Percentiles rank a stretch among this genome's conserved stretches.
Evolutionary conservation across 2,329 filamentous ascomycete genomes (phyloP).

Genomic region (Dothiorella sarmentorum): DNA sequence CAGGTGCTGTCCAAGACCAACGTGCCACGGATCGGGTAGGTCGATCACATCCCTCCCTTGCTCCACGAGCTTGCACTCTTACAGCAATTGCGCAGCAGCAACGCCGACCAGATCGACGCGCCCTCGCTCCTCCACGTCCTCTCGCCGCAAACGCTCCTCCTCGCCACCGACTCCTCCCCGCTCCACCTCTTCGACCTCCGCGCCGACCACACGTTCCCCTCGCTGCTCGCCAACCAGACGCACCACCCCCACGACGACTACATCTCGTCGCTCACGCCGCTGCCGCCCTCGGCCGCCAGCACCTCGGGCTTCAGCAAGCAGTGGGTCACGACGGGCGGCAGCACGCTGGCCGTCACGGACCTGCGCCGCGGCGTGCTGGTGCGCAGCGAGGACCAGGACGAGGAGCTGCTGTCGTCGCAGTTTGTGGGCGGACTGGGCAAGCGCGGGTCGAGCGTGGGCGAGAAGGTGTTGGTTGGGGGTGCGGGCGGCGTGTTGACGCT

Average conservation of each 20-base stretch:
- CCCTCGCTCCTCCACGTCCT: constrained; percentile 79
- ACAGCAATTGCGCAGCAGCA: too few species aligned
- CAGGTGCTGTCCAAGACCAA: constrained; percentile 77
- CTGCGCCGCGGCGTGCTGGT: constrained; percentile 80
- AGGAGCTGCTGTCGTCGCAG: constrained; percentile 79
- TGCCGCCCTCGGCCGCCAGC: constrained; percentile 74
- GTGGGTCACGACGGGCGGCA: constrained; percentile 90
- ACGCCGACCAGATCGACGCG: constrained; percentile 57
- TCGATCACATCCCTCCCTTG: neutral
- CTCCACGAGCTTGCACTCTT: too few species aligned
- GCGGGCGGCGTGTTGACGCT: constrained; percentile 80
- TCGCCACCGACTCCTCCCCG: constrained; percentile 85
- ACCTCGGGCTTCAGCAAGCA: constrained; percentile 90
- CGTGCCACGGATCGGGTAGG: constrained; percentile 56
- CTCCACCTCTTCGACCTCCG: constrained; percentile 86
- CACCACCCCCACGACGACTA: constrained; percentile 90
- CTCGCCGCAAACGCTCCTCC: constrained; percentile 80
- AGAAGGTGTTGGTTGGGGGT: constrained; percentile 73
- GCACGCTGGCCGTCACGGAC: constrained; percentile 86
- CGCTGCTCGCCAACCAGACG: constrained; percentile 67
- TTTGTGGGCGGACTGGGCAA: constrained; percentile 75
- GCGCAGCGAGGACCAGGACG: constrained; percentile 90
- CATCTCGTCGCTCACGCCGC: constrained; percentile 78
- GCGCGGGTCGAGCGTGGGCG: constrained; percentile 65
- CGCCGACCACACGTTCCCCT: constrained; percentile 47